A percentile compares a stretch with the other conserved stretches of the same genome.
These are phyloP conservation scores for Cladophialophora carrionii DNA, from an alignment of 2,329 filamentous ascomycete species.

Conservation along the genomic window DNA sequence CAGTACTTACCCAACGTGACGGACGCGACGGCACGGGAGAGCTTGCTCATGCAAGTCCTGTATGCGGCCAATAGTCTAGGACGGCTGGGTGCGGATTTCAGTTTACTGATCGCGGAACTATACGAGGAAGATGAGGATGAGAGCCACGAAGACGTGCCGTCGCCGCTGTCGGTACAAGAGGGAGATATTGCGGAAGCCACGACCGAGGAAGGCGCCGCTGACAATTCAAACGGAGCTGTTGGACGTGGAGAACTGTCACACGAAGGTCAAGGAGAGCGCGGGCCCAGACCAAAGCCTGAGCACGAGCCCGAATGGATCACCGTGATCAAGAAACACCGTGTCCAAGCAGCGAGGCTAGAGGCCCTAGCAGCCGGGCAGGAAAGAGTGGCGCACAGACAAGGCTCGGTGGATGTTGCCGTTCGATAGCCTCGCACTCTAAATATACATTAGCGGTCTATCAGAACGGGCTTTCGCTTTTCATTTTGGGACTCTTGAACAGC, in stretches of 20 bases:
- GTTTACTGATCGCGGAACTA: constrained; percentile 73
- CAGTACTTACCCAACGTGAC: constrained; percentile 38
- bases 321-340: constrained; percentile 39
- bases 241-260: not conserved
- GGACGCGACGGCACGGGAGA: constrained; percentile 58
- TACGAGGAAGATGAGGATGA: constrained; percentile 46
- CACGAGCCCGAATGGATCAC: constrained; percentile 39
- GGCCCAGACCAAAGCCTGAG: constrained; percentile 43
- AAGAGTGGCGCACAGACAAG: constrained; percentile 7
- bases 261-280: constrained; percentile 1
- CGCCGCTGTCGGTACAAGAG: constrained; percentile 32
- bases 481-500: constrained; percentile 29
- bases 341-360: constrained; percentile 38
- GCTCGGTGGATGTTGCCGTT: constrained; percentile 5
- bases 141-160: constrained; percentile 43
- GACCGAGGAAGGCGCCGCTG: constrained; percentile 69
- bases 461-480: not conserved
- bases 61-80: constrained; percentile 76
- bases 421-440: not conserved
- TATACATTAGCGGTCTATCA: not conserved
- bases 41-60: constrained; percentile 38
- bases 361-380: constrained; percentile 38
- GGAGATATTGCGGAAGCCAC: not conserved
- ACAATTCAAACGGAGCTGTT: constrained; percentile 5
- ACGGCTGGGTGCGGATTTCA: constrained; percentile 87